Percentiles rank a stretch among this genome's conserved stretches.
Conservation (phyloP, 768 basidiomycete species). For the Macrolepiota albuminosa region DNA sequence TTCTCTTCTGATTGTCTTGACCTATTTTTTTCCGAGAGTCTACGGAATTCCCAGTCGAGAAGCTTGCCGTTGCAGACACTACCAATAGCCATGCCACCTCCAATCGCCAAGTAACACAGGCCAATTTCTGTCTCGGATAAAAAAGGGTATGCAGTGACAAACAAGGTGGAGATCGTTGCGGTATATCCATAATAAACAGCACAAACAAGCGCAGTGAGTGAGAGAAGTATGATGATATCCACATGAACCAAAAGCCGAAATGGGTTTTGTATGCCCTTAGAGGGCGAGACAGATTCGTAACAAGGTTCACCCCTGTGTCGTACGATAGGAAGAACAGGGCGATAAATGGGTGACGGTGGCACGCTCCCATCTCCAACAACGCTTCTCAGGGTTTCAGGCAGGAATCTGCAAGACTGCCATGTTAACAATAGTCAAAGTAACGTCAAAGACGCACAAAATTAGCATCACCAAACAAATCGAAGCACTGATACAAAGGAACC, state of each 20-base stretch:
- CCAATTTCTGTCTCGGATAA: conserved; percentile 64
- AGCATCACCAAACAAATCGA: conserved; percentile 42
- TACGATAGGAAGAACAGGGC: conserved; percentile 48
- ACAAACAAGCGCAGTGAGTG: conserved; percentile 47
- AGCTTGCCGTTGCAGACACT: conserved; percentile 54
- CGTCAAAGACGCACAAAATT: conserved; percentile 37
- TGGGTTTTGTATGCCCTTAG: conserved; percentile 47
- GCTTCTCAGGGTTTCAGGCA: conserved; percentile 51
- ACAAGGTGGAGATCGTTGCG: conserved; percentile 58
- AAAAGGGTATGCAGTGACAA: conserved; percentile 51
- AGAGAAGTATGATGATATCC: conserved; percentile 52
- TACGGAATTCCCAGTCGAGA: conserved; percentile 60
- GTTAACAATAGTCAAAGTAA: conserved; percentile 24
- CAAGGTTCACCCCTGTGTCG: conserved; percentile 24
- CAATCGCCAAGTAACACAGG: conserved; percentile 73
- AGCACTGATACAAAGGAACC: conserved; percentile 52
- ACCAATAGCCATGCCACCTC: conserved; percentile 65
- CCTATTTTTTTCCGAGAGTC: conserved; percentile 29
- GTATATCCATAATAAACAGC: conserved; percentile 57
- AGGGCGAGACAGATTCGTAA: conserved; percentile 23
- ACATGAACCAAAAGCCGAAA: conserved; percentile 48
- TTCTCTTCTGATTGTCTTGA: conserved; percentile 21
- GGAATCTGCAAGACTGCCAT: conserved; percentile 24
- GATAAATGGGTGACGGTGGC: conserved; percentile 41
- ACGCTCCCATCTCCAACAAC: conserved; percentile 53